Evolutionary conservation across 257 asterid species (phyloP), one percentile per base, ranked within the genome.

Genomic region (Leptodermis oblonga): DNA sequence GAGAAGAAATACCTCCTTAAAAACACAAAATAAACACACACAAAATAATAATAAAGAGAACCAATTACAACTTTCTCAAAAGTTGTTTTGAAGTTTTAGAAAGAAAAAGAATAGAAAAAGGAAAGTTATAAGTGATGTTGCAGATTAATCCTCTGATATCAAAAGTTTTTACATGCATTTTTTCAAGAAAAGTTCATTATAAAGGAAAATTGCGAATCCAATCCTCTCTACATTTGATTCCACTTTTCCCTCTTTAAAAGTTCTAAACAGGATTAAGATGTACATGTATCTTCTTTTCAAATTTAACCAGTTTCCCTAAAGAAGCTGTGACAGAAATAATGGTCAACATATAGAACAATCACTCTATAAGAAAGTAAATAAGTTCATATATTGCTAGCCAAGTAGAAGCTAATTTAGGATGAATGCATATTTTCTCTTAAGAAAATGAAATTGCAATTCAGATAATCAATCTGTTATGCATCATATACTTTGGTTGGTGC

Each of bases 401-500:
- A 52, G 14, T 52, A 48, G 53, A 48, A 48, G 53, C 62, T 15
- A 55, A 52, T 17, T 33, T 8, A 30, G 5, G 14, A 12, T 4
- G 14, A 18, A 59, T 33, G 34, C 41, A 41, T 23, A 12, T 15
- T 22, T 39, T n/a, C n/a, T 62, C 6, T 36, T 26, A 64, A 43
- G 23, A 23, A 63, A 41, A 14, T 39, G 52, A 43, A 39, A 41
- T 28, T 64, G 28, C 42, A 42, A 64, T 15, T 63, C 54, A 41
- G 23, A 42, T 42, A 18, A 63, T 6, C 9, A 15, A 23, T 43
- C 58, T 14, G 65, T 9, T 31, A 41, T 26, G 63, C 3, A 64
- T n/a, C n/a, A n/a, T 71, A 80, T 82, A 88, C 99, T 83, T 91
- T 94, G 85, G 88, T 82, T 63, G 96, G 90, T 63, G 96, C 71